Evolutionary conservation across 768 basidiomycete species (phyloP).

Genomic region (Krasilnikovozyma curviuscula): DNA sequence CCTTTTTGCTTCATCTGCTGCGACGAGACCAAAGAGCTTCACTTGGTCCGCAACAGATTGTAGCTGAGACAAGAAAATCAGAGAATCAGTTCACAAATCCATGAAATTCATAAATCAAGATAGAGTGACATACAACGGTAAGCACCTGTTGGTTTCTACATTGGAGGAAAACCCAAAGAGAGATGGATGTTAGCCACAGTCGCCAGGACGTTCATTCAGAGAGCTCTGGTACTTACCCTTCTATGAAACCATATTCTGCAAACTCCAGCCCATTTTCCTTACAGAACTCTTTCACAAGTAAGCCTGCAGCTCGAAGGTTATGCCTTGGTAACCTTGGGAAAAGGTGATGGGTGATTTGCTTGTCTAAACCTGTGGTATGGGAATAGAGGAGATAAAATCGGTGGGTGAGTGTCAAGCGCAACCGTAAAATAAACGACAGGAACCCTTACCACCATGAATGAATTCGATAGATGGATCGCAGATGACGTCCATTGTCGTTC

Average conservation of each 20-base stretch:
- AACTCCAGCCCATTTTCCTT: constrained; percentile 55
- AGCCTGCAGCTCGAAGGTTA: constrained; percentile 64
- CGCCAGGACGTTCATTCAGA: background rate
- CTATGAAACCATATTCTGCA: constrained; percentile 73
- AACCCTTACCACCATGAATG: constrained; percentile 91
- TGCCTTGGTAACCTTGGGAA: constrained; percentile 91
- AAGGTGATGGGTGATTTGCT: constrained; percentile 92
- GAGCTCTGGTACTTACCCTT: constrained; percentile 32
- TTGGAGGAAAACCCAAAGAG: background rate
- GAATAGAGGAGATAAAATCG: no score
- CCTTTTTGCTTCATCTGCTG: constrained; percentile 40
- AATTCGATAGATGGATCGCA: constrained; percentile 68
- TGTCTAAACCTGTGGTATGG: no score
- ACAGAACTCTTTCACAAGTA: constrained; percentile 71
- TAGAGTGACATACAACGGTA: constrained; percentile 31
- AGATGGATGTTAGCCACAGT: background rate
- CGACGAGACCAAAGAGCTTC: constrained; percentile 60
- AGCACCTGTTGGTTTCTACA: constrained; percentile 54
- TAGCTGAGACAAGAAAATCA: constrained; percentile 24
- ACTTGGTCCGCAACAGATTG: constrained; percentile 73
- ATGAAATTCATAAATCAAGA: background rate
- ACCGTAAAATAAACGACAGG: no score
- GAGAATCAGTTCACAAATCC: background rate
- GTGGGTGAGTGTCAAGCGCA: no score
- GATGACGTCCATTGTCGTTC: constrained; percentile 91